Evolutionary conservation across 2,329 filamentous ascomycete species (phyloP), one percentile per base, ranked within the genome.

Genomic region (Leptoxyphium fumago): DNA sequence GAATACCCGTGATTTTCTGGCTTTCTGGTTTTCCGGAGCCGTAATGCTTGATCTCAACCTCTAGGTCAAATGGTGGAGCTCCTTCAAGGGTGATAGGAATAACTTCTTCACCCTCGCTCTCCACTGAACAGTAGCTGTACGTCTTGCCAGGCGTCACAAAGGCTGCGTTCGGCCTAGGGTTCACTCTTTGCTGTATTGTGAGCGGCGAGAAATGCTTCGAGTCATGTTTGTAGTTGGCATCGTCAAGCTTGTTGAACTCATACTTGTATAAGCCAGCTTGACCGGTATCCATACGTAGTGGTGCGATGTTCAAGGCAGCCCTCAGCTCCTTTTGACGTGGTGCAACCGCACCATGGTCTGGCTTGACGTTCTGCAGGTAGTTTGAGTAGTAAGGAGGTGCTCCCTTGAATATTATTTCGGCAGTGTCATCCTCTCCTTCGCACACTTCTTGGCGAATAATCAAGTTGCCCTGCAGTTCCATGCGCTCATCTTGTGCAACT

Each of bases 51-150:
- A 98, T 85, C 56, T 89, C 87, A 18, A 96, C 74, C 60, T 96
- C 91, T 4, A 98, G 70, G 40, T 80, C 81, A 67, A 98, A 98
- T 0, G 91, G 91, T 6, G 89, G 78, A 13, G 81, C 71, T 34
- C 91, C 91, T 46, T 82, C 82, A 14, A 98, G 72, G 2, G 76
- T 80, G 46, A 98, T 82, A 0, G 89, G 88, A 44, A 98, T 94
- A 36, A 77, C 78, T 57, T 98, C 88, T 55, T 93, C 85, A 9
- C 45, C 46, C 29, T 80, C 77, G 42, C 82, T 75, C 55, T 94
- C 85, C 40, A 87, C 80, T 61, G 87, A 82, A 66, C 91, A 98
- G 64, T 89, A 94, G 60, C 91, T 94, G 70, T 95, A 95, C 1
- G 85, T 88, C 62, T 91, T 91, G 13, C 88, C 88, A 2, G 88